Base-by-base conservation (phyloP, 148 eudicot genomes). In the Salicornia ramosissima region DNA sequence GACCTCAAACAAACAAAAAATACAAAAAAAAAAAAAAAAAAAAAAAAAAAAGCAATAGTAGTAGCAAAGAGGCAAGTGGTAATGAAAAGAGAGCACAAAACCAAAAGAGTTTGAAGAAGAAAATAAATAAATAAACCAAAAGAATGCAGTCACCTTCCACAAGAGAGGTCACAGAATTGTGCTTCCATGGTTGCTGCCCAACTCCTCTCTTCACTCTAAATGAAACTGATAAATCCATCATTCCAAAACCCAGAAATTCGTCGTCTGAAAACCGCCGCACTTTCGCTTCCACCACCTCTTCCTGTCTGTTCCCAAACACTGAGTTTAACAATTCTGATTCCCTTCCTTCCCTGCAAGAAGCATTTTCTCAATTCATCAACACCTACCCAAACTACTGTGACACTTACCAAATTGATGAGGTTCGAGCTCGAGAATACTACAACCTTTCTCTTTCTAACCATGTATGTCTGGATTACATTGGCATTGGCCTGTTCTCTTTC, bases 381-480 rank as follows among this genome's bases (percentile, higher is more conserved):
- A 75, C 96, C 0, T 92, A 85, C 71, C 97, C 96, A 19, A 74
- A 86, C 18, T 92, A 83, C 81, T 55, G 79, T 0, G 84, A 92
- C 2, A 84, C 96, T 1, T 24, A 77, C 59, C 80, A 47, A 18
- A 78, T 85, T 15, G 97, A 92, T 43, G 79, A 75, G 53, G 85
- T 90, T 39, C 79, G 97, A 76, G 83, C 76, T 22, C 80, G 70
- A 25, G 97, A 92, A 13, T 92, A 87, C 69, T 66, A 79, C 70
- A 96, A 88, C 66, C 87, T 92, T 21, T 80, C 88, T 33, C 71
- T 78, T 36, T 89, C 91, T 15, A 85, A 81, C 61, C 97, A 85
- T 47, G 76, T 88, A 11, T 92, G 96, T 59, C 93, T 92, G 25
- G 97, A 92, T 69, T 92, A 92, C 65, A 86, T 92, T 60, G 97